Conservation (phyloP, 768 basidiomycete species). For the Trametes coccinea region DNA sequence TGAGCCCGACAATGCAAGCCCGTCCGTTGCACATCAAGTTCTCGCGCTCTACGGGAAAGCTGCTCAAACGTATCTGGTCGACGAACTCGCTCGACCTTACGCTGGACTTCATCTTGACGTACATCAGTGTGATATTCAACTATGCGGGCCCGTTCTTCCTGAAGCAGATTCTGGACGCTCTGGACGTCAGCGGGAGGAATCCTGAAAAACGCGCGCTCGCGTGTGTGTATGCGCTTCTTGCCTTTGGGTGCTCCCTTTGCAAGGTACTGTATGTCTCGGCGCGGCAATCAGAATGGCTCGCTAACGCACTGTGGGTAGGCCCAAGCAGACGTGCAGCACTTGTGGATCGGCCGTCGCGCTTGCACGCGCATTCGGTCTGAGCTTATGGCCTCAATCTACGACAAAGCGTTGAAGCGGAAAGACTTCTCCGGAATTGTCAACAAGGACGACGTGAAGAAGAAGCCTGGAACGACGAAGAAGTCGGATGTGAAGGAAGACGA, state of each 20-base stretch:
- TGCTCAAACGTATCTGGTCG: slow-evolving; percentile 45
- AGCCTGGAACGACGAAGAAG: slow-evolving; percentile 25
- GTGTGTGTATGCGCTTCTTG: slow-evolving; percentile 77
- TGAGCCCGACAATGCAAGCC: slow-evolving; percentile 69
- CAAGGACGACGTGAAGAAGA: slow-evolving; percentile 42
- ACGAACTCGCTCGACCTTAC: slow-evolving; percentile 50
- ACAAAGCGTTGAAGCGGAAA: slow-evolving; percentile 81
- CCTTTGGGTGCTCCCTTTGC: slow-evolving; percentile 59
- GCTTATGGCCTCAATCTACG: slow-evolving; percentile 85
- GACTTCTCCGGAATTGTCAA: slow-evolving; percentile 80
- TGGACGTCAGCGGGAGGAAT: slow-evolving; percentile 34
- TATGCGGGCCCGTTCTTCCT: slow-evolving; percentile 87
- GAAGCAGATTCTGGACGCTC: slow-evolving; percentile 67
- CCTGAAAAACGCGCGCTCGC: slow-evolving; percentile 56
- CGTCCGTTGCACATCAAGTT: slow-evolving; percentile 61
- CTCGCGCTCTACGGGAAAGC: slow-evolving; percentile 37
- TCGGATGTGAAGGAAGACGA: slow-evolving; percentile 44
- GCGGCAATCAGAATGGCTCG: background rate
- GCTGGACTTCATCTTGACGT: slow-evolving; percentile 67
- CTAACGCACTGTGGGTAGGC: slow-evolving; percentile 36
- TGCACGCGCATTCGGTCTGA: slow-evolving; percentile 70
- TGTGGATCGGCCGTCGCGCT: slow-evolving; percentile 82
- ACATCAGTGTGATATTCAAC: slow-evolving; percentile 70
- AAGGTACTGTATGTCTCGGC: slow-evolving; percentile 42
- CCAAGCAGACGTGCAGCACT: slow-evolving; percentile 69